Evolutionary conservation across 345 rosid genomes (phyloP).

Genomic region (Raphanus raphanistrum): DNA sequence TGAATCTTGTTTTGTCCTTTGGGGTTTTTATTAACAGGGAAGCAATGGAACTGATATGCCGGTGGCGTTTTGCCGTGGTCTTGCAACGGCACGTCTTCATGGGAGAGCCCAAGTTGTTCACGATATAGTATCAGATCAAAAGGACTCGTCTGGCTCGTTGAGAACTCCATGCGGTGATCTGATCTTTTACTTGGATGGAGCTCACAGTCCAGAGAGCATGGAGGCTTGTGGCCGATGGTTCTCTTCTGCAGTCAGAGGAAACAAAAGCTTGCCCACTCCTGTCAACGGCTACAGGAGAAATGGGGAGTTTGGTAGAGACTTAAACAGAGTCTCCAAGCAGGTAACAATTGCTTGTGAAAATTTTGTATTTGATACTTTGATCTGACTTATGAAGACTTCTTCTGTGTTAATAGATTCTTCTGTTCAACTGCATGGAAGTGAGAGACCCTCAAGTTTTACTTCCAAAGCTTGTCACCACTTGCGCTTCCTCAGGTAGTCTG

Average conservation of each 20-base stretch:
- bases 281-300: constrained; percentile 45
- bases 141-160: constrained; percentile 36
- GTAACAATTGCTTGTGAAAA: constrained; percentile 17
- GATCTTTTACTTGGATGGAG: constrained; percentile 91
- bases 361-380: constrained; percentile 1
- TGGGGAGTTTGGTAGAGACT: constrained; percentile 32
- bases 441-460: constrained; percentile 83
- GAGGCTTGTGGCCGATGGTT: constrained; percentile 85
- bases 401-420: constrained; percentile 55
- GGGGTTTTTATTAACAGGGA: constrained; percentile 38
- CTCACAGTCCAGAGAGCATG: constrained; percentile 98
- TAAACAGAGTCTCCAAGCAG: constrained; percentile 57
- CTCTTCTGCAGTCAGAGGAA: constrained; percentile 53
- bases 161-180: constrained; percentile 56
- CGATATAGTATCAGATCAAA: constrained; percentile 48
- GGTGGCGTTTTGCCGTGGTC: constrained; percentile 67
- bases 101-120: constrained; percentile 83
- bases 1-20: constrained; percentile 7
- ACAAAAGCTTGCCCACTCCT: constrained; percentile 29
- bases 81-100: constrained; percentile 67
- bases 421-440: constrained; percentile 89
- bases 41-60: constrained; percentile 50
- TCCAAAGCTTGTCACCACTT: constrained; percentile 62
- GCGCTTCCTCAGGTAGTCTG: constrained; percentile 67
- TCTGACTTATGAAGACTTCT: constrained; percentile 2